Evolutionary conservation across 2,329 filamentous ascomycete species (phyloP), one percentile per base, ranked within the genome.

Genomic region (Scytalidium lignicola): DNA sequence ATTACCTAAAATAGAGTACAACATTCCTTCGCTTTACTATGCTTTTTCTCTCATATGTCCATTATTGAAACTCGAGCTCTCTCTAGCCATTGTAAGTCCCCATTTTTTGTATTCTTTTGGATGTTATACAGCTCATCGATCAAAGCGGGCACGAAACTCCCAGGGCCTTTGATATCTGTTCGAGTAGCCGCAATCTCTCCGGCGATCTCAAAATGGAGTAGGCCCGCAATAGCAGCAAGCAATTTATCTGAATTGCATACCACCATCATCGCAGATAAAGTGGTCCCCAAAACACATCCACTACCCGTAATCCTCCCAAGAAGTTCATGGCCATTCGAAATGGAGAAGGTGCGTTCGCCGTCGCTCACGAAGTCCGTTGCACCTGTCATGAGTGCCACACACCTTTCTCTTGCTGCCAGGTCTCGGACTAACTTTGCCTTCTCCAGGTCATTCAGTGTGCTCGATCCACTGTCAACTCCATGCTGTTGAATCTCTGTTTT

Each of bases 281-380:
- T 81, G 0, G 90, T 93, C 1, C 91, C 92, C 6, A 96, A 75
- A 4, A 88, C 86, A 66, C 92, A 97, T 0, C 92, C 92, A 37
- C 84, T 88, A 2, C 88, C 89, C 0, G 88, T 93, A 48, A 93
- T 80, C 53, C 74, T 70, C 18, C 82, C 83, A 2, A 93, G 75
- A 51, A 83, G 73, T 55, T 76, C 73, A 65, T 95, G 85, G 1
- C 92, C 92, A 64, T 96, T 96, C 19, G 74, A 72, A 19, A 96
- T 73, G 4, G 81, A 75, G 54, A 86, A 74, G 0, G 86, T 86
- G 8, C 79, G 75, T 4, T 64, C 62, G 1, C 90, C 90, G 58
- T 96, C 89, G 51, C 85, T 88, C 37, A 96, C 66, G 47, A 88
- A 79, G 67, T 97, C 92, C 1, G 77, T 81, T 10, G 74, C 72